These are phyloP conservation scores for Nicotiana knightiana DNA, from an alignment of 257 asterid species.

Conservation along the genomic window DNA sequence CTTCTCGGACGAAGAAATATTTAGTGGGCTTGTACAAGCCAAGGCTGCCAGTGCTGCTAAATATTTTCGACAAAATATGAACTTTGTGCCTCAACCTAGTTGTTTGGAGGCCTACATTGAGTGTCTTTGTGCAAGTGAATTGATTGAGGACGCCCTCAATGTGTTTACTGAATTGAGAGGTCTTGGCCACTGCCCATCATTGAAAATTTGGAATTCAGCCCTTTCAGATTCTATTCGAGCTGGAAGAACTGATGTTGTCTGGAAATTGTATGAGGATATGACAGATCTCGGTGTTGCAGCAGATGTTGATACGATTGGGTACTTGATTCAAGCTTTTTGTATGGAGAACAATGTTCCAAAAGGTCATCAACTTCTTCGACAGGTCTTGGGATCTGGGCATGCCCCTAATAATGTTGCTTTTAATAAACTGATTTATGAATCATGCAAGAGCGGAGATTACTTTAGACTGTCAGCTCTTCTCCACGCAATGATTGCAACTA, in stretches of 20 bases:
- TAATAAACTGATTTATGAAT: constrained; percentile 35
- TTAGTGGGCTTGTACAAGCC: constrained; percentile 51
- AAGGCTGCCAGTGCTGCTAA: constrained; percentile 48
- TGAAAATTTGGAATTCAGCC: constrained; percentile 53
- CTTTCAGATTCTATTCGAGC: constrained; percentile 31
- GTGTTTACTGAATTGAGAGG: constrained; percentile 35
- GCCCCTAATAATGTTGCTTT: constrained; percentile 36
- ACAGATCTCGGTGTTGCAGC: constrained; percentile 31
- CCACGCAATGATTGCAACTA: constrained; percentile 52
- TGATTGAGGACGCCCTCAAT: constrained; percentile 37
- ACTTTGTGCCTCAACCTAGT: constrained; percentile 44
- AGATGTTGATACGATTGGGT: constrained; percentile 44
- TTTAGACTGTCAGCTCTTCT: constrained; percentile 57
- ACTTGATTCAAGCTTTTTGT: constrained; percentile 58
- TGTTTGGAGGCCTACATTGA: constrained; percentile 40
- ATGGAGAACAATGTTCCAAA: constrained; percentile 32
- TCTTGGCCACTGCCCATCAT: constrained; percentile 26
- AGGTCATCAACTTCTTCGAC: constrained; percentile 57
- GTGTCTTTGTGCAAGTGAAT: constrained; percentile 47
- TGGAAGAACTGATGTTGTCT: constrained; percentile 38
- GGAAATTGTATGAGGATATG: constrained; percentile 56
- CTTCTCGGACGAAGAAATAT: constrained; percentile 31
- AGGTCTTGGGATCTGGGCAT: constrained; percentile 46
- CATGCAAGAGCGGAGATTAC: constrained; percentile 38
- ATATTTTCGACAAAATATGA: constrained; percentile 32